Percentiles rank a stretch among this genome's conserved stretches.
phyloP scores from a whole-genome alignment of 305 asterid species.

The Fraxinus angustifolia region DNA sequence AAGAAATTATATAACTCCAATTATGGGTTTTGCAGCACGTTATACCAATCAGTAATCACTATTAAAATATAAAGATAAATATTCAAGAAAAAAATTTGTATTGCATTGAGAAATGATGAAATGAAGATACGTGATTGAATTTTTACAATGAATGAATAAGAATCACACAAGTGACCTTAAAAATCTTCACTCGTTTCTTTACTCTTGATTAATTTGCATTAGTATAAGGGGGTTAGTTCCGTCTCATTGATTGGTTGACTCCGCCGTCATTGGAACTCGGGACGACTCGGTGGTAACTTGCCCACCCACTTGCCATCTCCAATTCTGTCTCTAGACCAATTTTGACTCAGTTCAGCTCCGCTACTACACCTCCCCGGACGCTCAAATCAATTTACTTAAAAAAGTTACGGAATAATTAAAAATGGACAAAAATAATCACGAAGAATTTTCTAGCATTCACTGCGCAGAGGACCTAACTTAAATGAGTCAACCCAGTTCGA shows the following conservation, averaged over 20 bases:
- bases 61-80: not conserved
- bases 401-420: not conserved
- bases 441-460: not conserved
- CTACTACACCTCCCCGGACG: not conserved
- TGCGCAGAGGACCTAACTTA: conserved; percentile 15
- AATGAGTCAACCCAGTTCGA: conserved; percentile 30
- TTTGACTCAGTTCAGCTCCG: conserved; percentile 1
- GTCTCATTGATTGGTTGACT: not conserved
- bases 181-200: conserved; percentile 7
- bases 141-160: not conserved
- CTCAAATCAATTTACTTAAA: not conserved
- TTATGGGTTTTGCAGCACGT: conserved; percentile 12
- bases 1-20: not conserved
- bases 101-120: not conserved
- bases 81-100: not conserved
- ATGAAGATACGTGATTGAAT: not conserved
- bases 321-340: conserved; percentile 32
- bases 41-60: not conserved
- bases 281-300: conserved; percentile 72
- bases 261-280: conserved; percentile 40
- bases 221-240: not conserved
- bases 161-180: conserved; percentile 14
- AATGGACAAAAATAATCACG: not conserved
- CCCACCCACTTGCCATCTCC: conserved; percentile 79
- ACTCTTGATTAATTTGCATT: not conserved